phyloP scores from a whole-genome alignment of 202 grass and related monocot species.

The Panicum virgatum region DNA sequence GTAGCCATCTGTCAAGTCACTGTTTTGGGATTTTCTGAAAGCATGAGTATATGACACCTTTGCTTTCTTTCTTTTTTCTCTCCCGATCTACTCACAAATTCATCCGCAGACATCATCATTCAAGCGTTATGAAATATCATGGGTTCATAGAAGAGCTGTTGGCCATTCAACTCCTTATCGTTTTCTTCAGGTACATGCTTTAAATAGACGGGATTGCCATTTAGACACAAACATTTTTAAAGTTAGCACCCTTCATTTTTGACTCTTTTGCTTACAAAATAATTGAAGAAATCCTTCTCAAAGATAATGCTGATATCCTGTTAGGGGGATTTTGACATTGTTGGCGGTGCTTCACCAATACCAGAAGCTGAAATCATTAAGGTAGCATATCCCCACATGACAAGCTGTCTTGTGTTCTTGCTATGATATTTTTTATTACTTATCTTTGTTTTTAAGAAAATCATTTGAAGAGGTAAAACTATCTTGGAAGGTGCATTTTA shows the following conservation, averaged over 20 bases:
- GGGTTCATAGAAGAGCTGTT: conserved; percentile 89
- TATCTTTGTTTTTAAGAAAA: conserved; percentile 22
- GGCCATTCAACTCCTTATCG: conserved; percentile 78
- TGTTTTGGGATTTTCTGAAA: conserved; percentile 19
- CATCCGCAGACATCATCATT: conserved; percentile 70
- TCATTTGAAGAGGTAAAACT: no score
- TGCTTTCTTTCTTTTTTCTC: neutral
- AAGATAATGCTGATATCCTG: conserved; percentile 36
- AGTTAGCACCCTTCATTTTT: conserved; percentile 2
- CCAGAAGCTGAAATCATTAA: conserved; percentile 84
- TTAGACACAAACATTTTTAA: conserved; percentile 17
- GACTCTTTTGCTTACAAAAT: conserved; percentile 20
- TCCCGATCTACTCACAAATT: conserved; percentile 1
- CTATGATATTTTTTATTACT: no score
- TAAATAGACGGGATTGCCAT: conserved; percentile 21
- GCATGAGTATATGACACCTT: neutral
- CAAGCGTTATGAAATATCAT: conserved; percentile 91
- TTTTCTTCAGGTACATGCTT: conserved; percentile 85
- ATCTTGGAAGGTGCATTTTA: conserved; percentile 16
- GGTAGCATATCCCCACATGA: conserved; percentile 49
- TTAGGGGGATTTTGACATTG: conserved; percentile 97
- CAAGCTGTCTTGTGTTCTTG: neutral
- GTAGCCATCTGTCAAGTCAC: neutral
- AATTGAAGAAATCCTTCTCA: conserved; percentile 31
- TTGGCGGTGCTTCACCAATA: conserved; percentile 82